phyloP scores from a whole-genome alignment of 805 yeast genomes.

The Pichia occidentalis region DNA sequence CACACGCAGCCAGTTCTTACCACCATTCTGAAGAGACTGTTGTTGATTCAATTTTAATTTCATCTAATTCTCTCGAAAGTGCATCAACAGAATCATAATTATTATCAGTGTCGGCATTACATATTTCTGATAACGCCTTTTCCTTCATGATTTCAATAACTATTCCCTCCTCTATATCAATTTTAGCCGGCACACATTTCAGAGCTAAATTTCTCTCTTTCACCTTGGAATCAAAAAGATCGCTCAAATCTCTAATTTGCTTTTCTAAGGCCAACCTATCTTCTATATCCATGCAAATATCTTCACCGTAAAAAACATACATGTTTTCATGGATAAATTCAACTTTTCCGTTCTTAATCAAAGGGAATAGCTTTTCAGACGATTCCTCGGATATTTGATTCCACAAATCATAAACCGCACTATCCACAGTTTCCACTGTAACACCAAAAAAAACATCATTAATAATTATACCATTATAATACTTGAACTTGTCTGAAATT shows the following conservation, averaged over 20 bases:
- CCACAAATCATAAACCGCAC: conserved; percentile 11
- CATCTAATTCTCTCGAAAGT: neutral
- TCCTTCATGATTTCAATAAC: conserved; percentile 23
- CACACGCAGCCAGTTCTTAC: too few species aligned
- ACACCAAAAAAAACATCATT: conserved; percentile 49
- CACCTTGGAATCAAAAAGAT: conserved; percentile 30
- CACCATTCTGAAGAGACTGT: conserved; percentile 9
- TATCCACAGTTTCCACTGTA: conserved; percentile 38
- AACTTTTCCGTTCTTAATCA: conserved; percentile 10
- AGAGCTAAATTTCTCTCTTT: conserved; percentile 41
- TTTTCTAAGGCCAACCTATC: conserved; percentile 33
- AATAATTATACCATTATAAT: conserved; percentile 50
- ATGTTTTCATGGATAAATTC: conserved; percentile 22
- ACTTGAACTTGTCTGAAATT: conserved; percentile 7
- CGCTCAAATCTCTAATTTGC: conserved; percentile 37
- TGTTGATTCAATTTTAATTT: conserved; percentile 8
- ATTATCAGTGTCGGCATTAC: too few species aligned
- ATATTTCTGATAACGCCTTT: neutral
- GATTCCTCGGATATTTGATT: neutral
- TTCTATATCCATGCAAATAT: conserved; percentile 4
- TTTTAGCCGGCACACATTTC: conserved; percentile 39
- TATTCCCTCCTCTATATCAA: conserved; percentile 33
- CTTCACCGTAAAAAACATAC: conserved; percentile 14
- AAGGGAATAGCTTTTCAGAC: neutral
- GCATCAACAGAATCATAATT: neutral